A percentile compares a stretch with the other conserved stretches of the same genome.
These are phyloP conservation scores for Lentinula sp. DNA, from an alignment of 768 basidiomycete genomes.

Conservation along the genomic window DNA sequence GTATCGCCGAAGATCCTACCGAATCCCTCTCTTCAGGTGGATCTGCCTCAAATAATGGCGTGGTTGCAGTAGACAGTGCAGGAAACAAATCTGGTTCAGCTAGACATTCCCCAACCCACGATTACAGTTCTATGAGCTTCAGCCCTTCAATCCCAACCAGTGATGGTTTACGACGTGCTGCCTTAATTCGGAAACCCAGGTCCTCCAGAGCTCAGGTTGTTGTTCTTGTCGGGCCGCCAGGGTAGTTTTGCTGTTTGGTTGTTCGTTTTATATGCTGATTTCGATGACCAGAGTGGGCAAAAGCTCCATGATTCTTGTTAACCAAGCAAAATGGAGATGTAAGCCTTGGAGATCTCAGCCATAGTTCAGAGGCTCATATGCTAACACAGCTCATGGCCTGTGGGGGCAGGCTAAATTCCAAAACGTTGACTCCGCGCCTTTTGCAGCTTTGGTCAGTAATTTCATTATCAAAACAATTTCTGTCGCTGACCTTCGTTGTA, in stretches of 20 bases:
- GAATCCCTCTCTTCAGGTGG: slow-evolving; percentile 42
- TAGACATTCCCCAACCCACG: slow-evolving; percentile 16
- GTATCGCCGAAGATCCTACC: slow-evolving; percentile 30
- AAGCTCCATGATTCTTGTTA: slow-evolving; percentile 61
- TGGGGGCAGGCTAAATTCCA: slow-evolving; percentile 79
- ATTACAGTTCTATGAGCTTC: slow-evolving; percentile 19
- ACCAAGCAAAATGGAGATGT: slow-evolving; percentile 72
- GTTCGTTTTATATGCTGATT: background rate
- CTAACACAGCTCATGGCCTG: slow-evolving; percentile 49
- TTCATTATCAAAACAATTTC: background rate
- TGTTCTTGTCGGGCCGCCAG: slow-evolving; percentile 58
- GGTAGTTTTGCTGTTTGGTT: slow-evolving; percentile 28
- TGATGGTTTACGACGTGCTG: slow-evolving; percentile 38
- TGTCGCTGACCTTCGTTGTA: slow-evolving; percentile 16
- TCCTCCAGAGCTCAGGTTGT: slow-evolving; percentile 51
- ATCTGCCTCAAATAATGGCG: slow-evolving; percentile 19
- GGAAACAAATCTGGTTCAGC: background rate
- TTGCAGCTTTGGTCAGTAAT: slow-evolving; percentile 51
- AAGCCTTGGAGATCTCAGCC: slow-evolving; percentile 11
- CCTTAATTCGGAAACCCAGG: slow-evolving; percentile 35
- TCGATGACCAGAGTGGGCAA: slow-evolving; percentile 53
- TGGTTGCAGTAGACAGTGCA: background rate
- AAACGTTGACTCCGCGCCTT: slow-evolving; percentile 59
- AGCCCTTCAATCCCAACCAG: slow-evolving; percentile 29
- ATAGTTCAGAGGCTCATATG: background rate